Conservation (phyloP, 2,329 filamentous ascomycete species). For the Aciculosporium take region DNA sequence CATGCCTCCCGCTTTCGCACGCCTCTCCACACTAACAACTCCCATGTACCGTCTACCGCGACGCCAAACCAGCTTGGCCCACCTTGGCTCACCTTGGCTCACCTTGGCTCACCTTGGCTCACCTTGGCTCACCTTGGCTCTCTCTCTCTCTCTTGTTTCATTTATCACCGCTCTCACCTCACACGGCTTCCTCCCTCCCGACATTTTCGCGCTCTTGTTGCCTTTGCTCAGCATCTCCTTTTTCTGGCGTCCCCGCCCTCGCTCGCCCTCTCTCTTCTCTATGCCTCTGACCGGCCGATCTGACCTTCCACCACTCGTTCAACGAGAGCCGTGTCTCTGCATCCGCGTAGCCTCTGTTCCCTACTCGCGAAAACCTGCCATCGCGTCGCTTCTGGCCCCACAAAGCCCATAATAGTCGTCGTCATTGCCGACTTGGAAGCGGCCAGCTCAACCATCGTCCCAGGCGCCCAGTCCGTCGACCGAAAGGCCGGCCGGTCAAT, state of each 20-base stretch:
- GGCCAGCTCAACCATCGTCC: neutral
- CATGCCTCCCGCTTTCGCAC: too few species aligned
- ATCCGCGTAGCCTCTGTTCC: neutral
- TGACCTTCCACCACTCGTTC: conserved; percentile 3
- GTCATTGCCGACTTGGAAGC: neutral
- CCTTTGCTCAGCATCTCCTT: neutral
- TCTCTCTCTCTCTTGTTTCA: conserved; percentile 8
- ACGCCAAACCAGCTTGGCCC: too few species aligned
- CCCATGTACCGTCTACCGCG: too few species aligned
- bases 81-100: too few species aligned
- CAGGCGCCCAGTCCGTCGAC: neutral
- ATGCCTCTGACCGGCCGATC: neutral
- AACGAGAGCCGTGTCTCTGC: conserved; percentile 1
- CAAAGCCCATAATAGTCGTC: neutral
- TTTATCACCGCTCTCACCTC: conserved; percentile 8
- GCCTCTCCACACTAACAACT: too few species aligned
- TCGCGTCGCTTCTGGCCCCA: neutral
- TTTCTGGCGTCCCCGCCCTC: neutral
- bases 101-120: too few species aligned
- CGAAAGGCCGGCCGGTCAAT: neutral
- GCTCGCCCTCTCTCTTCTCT: conserved; percentile 1
- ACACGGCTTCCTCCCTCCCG: conserved; percentile 2
- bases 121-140: conserved; percentile 6
- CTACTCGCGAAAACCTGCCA: neutral
- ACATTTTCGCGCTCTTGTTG: conserved; percentile 2